Evolutionary conservation across 495 filamentous ascomycete genomes (phyloP), one percentile per base, ranked within the genome.

Genomic region (Penicillium chermesinum): DNA sequence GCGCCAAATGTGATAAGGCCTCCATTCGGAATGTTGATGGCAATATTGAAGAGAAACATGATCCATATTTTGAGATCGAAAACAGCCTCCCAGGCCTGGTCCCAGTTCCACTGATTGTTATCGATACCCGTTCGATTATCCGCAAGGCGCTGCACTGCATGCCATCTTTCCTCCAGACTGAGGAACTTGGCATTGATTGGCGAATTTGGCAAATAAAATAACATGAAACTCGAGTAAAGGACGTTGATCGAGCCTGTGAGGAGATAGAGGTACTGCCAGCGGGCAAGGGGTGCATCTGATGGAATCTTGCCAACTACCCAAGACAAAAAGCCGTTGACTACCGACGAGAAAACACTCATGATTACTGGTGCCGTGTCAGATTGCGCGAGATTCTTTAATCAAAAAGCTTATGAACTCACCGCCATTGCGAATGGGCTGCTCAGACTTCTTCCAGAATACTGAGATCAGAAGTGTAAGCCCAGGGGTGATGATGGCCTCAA

Each of bases 51-150:
- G 20, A 62, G 37, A 30, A 66, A 64, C 54, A 55, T 58, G 34
- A 48, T 36, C 58, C 59, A 67, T 1, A 62, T 76, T 53, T 75
- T 75, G 0, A 70, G 64, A 54, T 80, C 64, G 36, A 42, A 44
- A 0, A 73, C 44, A 6, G 71, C 65, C 47, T 79, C 76, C 14
- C 72, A 71, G 16, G 63, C 67, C 41, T 74, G 71, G 30, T 83
- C 78, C 37, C 73, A 71, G 39, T 62, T 70, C 54, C 78, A 78
- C 37, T 62, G 44, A 16, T 55, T 44, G 2, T 56, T 77, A 66
- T 38, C 68, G 3, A 82, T 67, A 14, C 79, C 79, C 46, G 75
- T 76, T 46, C 81, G 71, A 41, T 83, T 80, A 3, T 66, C 67
- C 2, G 73, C 66, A 15, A 81, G 65, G 15, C 79, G 67, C 56